phyloP scores from a whole-genome alignment of 495 filamentous ascomycete genomes.

The Symbiotaphrina buchneri region DNA sequence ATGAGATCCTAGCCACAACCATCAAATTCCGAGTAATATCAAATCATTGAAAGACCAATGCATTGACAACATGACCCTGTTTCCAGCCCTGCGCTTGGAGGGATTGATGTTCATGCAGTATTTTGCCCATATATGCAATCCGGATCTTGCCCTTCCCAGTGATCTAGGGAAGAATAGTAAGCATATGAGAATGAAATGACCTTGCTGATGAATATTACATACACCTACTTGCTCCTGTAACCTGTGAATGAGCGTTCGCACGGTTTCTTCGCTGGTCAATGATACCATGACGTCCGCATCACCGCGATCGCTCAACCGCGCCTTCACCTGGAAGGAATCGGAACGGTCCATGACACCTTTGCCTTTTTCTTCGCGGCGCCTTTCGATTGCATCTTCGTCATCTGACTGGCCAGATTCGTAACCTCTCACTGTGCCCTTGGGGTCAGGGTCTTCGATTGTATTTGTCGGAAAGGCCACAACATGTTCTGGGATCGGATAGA shows the following conservation, averaged over 20 bases:
- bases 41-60: conserved; percentile 39
- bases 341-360: conserved; percentile 13
- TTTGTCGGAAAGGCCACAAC: conserved; percentile 58
- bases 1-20: too few species aligned
- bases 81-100: conserved; percentile 53
- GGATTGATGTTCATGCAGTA: conserved; percentile 42
- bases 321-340: conserved; percentile 18
- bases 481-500: conserved; percentile 56
- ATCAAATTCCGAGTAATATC: too few species aligned
- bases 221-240: conserved; percentile 44
- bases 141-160: conserved; percentile 29
- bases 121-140: conserved; percentile 58
- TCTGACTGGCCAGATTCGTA: conserved; percentile 17
- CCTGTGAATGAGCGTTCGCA: conserved; percentile 35
- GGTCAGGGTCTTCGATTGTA: conserved; percentile 24
- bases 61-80: conserved; percentile 56
- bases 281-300: conserved; percentile 38
- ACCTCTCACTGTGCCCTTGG: conserved; percentile 23
- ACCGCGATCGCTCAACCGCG: conserved; percentile 46
- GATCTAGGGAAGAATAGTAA: conserved; percentile 14
- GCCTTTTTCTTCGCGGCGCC: conserved; percentile 42
- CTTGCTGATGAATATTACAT: conserved; percentile 11
- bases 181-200: not conserved
- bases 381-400: conserved; percentile 24
- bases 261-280: conserved; percentile 35